These are phyloP conservation scores for Pseudognaphalium luteoalbum DNA, from an alignment of 129 eudicot genomes.

Conservation along the genomic window DNA sequence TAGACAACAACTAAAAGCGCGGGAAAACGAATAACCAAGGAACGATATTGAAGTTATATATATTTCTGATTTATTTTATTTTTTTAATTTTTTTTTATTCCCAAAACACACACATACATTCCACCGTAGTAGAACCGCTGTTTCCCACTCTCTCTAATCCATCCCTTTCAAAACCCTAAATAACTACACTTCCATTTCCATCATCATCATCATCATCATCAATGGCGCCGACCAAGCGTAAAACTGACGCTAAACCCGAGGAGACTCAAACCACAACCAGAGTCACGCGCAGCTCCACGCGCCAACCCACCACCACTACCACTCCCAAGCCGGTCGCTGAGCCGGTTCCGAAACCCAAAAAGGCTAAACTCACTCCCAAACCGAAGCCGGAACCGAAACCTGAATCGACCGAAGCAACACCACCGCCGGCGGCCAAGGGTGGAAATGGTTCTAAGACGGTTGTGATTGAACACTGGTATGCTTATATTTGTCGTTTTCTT, in stretches of 20 bases:
- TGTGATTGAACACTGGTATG: constrained; percentile 57
- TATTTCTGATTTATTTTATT: no score
- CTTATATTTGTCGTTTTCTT: not conserved
- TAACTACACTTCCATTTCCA: not conserved
- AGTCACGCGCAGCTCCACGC: constrained; percentile 41
- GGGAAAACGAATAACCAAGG: no score
- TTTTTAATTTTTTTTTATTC: no score
- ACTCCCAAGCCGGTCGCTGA: constrained; percentile 5
- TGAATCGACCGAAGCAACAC: constrained; percentile 19
- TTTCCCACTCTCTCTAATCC: no score
- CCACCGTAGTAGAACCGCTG: no score
- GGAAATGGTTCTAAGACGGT: constrained; percentile 36
- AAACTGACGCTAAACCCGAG: constrained; percentile 18
- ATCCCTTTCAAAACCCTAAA: not conserved
- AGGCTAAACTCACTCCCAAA: constrained; percentile 24
- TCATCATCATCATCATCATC: not conserved
- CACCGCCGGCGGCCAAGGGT: not conserved
- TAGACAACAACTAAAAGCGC: no score
- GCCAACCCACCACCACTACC: not conserved
- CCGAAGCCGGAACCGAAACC: constrained; percentile 16
- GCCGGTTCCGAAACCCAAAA: constrained; percentile 28
- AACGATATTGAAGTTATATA: no score
- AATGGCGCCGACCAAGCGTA: constrained; percentile 1
- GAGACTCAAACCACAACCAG: constrained; percentile 24
- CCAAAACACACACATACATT: no score